A percentile compares a stretch with the other conserved stretches of the same genome.
These are phyloP conservation scores for Colletotrichum graminicola DNA, from an alignment of 2,329 filamentous ascomycete species.

Conservation along the genomic window DNA sequence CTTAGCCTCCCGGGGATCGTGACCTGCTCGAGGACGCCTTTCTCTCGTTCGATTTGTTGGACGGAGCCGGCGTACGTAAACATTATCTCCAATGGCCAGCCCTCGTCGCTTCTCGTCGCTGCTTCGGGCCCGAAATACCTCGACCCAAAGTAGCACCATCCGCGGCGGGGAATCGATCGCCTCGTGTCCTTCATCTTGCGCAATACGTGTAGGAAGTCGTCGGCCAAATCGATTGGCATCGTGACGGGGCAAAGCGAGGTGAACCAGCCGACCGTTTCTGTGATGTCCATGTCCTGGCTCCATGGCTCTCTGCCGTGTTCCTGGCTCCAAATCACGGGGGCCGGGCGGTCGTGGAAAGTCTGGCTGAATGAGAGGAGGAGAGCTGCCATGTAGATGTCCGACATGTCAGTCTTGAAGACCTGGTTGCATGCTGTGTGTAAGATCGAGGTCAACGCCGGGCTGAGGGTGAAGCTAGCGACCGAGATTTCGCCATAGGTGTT, in stretches of 20 bases:
- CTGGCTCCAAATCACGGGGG: constrained; percentile 67
- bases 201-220: constrained; percentile 64
- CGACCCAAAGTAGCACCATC: constrained; percentile 63
- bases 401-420: constrained; percentile 63
- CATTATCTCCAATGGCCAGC: constrained; percentile 68
- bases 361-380: constrained; percentile 68
- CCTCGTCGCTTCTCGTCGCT: constrained; percentile 49
- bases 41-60: constrained; percentile 61
- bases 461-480: constrained; percentile 58
- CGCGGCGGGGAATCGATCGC: constrained; percentile 57
- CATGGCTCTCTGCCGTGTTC: constrained; percentile 62
- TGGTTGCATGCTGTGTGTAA: constrained; percentile 59
- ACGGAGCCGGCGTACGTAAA: constrained; percentile 68
- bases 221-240: constrained; percentile 55
- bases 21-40: constrained; percentile 63
- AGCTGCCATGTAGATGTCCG: constrained; percentile 67
- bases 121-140: constrained; percentile 54
- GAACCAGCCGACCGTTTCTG: constrained; percentile 72
- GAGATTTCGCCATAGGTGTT: constrained; percentile 62
- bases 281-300: constrained; percentile 62
- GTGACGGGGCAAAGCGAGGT: constrained; percentile 67
- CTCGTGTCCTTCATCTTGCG: constrained; percentile 67
- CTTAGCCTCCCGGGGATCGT: constrained; percentile 55
- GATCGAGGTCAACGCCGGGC: constrained; percentile 56
- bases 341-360: constrained; percentile 64